A percentile compares a stretch with the other conserved stretches of the same genome.
These are phyloP conservation scores for Apiospora saccharicola DNA, from an alignment of 2,329 filamentous ascomycete species.

Conservation along the genomic window DNA sequence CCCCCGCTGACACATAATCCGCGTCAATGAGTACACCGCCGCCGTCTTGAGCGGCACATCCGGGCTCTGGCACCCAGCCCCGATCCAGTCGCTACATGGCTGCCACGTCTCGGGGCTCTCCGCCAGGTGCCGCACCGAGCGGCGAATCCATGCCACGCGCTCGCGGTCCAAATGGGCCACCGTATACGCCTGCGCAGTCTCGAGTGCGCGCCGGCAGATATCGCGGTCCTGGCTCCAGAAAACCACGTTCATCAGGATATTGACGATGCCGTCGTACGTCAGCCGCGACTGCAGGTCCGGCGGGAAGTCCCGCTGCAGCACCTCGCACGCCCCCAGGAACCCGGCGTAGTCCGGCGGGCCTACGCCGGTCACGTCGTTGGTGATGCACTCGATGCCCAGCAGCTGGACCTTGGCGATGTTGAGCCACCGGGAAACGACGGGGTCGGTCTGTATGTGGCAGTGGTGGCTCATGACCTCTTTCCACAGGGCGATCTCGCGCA, in stretches of 20 bases:
- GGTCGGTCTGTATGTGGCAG: neutral
- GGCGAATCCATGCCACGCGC: neutral
- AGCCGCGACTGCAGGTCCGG: conserved; percentile 11
- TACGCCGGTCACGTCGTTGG: neutral
- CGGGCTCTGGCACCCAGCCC: neutral
- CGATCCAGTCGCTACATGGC: conserved; percentile 1
- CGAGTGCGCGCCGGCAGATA: neutral
- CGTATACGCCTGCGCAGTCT: neutral
- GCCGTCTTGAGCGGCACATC: conserved; percentile 7
- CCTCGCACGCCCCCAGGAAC: neutral
- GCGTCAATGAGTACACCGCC: neutral
- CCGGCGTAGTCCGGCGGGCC: neutral
- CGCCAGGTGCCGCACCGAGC: neutral
- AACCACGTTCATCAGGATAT: neutral
- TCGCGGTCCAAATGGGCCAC: neutral
- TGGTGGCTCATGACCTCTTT: neutral
- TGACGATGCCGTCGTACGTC: conserved; percentile 12
- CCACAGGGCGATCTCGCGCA: neutral
- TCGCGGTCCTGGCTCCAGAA: neutral
- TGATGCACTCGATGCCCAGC: conserved; percentile 10
- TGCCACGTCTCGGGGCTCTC: neutral
- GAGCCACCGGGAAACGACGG: neutral
- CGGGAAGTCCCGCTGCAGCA: neutral
- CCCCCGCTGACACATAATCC: neutral
- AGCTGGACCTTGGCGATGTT: neutral